phyloP scores from a whole-genome alignment of 148 eudicot species.

The Cornus suecica region DNA sequence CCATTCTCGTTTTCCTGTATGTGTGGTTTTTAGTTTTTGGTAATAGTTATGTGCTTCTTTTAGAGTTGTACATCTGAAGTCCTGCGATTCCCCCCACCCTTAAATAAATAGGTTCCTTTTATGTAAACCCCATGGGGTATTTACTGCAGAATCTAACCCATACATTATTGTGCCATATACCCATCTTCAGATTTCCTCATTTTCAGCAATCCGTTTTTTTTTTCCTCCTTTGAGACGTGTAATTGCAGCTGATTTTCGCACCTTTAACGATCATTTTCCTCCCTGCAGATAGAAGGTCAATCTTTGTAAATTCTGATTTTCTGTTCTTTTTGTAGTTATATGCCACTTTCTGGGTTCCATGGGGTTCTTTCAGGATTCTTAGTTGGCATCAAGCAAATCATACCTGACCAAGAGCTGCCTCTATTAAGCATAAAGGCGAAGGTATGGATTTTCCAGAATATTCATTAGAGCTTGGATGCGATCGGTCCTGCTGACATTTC shows the following conservation, averaged over 20 bases:
- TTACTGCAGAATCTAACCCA: background rate
- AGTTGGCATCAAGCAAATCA: constrained; percentile 90
- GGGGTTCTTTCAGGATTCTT: constrained; percentile 86
- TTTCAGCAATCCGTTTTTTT: background rate
- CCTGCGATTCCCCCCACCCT: background rate
- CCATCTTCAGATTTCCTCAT: background rate
- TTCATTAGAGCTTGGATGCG: background rate
- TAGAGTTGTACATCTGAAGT: background rate
- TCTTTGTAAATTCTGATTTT: constrained; percentile 12
- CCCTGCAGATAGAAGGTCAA: background rate
- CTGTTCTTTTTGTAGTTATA: constrained; percentile 49
- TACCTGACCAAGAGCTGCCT: constrained; percentile 91
- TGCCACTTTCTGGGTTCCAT: constrained; percentile 92
- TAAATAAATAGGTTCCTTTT: background rate
- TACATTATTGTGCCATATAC: background rate
- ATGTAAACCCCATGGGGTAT: background rate
- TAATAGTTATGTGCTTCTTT: too few relatives aligned
- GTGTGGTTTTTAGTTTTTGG: background rate
- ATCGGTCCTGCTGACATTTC: background rate
- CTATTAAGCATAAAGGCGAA: constrained; percentile 68
- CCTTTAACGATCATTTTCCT: background rate
- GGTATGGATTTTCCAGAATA: constrained; percentile 35
- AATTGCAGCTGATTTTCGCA: background rate
- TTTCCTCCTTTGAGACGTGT: background rate
- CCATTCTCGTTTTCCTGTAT: background rate